These are phyloP conservation scores for Cymbopogon citratus DNA, from an alignment of 176 grass and related monocot species.

Conservation along the genomic window DNA sequence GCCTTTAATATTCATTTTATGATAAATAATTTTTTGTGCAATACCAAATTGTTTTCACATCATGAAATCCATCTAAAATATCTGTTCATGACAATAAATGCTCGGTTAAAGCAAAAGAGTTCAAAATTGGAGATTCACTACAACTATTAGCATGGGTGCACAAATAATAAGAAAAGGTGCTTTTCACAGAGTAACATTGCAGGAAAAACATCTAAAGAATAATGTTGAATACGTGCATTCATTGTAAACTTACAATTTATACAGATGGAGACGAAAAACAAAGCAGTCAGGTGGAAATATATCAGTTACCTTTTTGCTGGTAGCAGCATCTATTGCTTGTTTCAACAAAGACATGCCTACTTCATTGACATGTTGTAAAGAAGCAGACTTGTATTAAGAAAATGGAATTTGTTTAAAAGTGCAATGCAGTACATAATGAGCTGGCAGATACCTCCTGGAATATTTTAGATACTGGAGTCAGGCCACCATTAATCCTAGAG, in stretches of 20 bases:
- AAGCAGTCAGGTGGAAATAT: background rate
- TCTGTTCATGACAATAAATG: no score
- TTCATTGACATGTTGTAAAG: constrained; percentile 58
- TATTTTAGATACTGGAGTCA: no score
- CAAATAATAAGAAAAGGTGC: no score
- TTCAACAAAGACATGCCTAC: constrained; percentile 59
- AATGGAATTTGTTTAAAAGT: background rate
- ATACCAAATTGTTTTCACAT: background rate
- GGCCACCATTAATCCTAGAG: no score
- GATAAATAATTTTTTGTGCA: background rate
- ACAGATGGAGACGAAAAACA: background rate
- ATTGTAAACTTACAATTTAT: background rate
- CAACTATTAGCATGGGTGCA: background rate
- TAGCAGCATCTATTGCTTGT: constrained; percentile 55
- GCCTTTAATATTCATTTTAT: background rate
- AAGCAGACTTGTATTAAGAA: background rate
- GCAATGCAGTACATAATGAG: background rate
- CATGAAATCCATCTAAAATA: background rate
- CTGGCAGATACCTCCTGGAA: no score
- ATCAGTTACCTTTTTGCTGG: constrained; percentile 47
- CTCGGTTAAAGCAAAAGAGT: background rate
- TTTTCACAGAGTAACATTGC: background rate
- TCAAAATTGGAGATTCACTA: background rate
- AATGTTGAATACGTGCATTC: background rate
- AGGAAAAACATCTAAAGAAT: background rate